Evolutionary conservation across 73 alveolate species (phyloP).

Genomic region (Symbiodinium pilosum): DNA sequence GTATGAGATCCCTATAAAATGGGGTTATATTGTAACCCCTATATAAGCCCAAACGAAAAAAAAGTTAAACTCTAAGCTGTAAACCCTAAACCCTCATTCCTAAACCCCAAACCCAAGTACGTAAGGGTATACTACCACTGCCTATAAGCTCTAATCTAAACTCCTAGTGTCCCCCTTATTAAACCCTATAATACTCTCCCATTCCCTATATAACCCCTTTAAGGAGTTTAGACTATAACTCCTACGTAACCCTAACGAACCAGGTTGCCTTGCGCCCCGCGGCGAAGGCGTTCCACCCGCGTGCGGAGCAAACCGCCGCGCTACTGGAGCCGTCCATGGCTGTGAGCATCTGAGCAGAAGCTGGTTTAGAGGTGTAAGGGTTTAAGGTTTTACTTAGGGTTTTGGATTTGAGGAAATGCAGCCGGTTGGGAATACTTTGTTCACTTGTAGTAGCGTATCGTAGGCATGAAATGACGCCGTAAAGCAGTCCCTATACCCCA

Average conservation of each 20-base stretch:
- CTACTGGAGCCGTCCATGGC: conserved; percentile 44
- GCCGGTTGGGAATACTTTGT: no score
- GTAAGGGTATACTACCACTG: neutral
- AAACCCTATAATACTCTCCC: neutral
- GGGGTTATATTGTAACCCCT: no score
- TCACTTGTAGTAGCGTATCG: no score
- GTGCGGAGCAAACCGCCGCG: conserved; percentile 57
- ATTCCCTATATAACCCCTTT: no score
- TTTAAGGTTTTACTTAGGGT: neutral
- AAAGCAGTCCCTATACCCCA: no score
- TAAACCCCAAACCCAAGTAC: neutral
- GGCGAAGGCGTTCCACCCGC: conserved; percentile 84
- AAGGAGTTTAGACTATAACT: neutral
- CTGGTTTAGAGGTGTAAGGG: neutral
- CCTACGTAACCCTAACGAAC: neutral
- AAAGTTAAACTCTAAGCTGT: neutral
- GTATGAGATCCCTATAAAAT: no score
- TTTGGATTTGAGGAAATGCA: neutral
- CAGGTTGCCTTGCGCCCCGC: conserved; percentile 32
- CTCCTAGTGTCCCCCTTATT: no score
- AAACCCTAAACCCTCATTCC: neutral
- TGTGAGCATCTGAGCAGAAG: conserved; percentile 9
- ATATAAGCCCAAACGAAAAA: no score
- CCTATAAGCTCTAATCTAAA: neutral
- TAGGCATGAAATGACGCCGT: no score